phyloP scores from a whole-genome alignment of 805 yeast genomes.

The Sugiyamaella floridensis region DNA sequence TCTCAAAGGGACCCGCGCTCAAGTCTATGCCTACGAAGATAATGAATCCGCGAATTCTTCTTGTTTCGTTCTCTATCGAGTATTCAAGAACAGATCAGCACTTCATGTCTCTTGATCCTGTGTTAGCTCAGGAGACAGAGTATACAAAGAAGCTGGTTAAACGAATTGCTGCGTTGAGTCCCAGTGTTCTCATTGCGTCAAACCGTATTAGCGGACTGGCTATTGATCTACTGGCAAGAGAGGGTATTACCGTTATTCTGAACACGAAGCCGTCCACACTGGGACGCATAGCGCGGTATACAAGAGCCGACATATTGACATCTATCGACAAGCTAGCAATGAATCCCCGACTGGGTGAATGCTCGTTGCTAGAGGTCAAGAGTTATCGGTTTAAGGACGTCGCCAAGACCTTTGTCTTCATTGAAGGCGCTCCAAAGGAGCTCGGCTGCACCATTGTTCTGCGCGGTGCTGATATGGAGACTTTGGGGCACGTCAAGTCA shows the following conservation, averaged over 20 bases:
- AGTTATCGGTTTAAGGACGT: slow-evolving; percentile 49
- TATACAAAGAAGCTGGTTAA: slow-evolving; percentile 75
- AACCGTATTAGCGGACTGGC: slow-evolving; percentile 81
- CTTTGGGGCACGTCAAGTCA: slow-evolving; percentile 61
- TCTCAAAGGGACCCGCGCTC: slow-evolving; percentile 75
- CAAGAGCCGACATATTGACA: slow-evolving; percentile 77
- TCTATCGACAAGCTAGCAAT: slow-evolving; percentile 80
- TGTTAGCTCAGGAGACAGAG: slow-evolving; percentile 81
- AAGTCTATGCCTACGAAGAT: slow-evolving; percentile 67
- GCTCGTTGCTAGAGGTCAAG: slow-evolving; percentile 64
- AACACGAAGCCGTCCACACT: slow-evolving; percentile 77
- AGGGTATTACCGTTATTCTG: slow-evolving; percentile 74
- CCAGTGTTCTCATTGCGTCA: slow-evolving; percentile 72
- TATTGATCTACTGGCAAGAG: slow-evolving; percentile 56
- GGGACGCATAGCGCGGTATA: slow-evolving; percentile 66
- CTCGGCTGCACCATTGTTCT: slow-evolving; percentile 80
- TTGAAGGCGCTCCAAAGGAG: slow-evolving; percentile 66
- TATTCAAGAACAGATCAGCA: slow-evolving; percentile 63
- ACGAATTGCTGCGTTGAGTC: slow-evolving; percentile 66
- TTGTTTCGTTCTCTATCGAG: slow-evolving; percentile 85
- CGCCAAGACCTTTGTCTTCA: slow-evolving; percentile 63
- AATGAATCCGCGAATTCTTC: slow-evolving; percentile 63
- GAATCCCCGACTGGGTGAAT: slow-evolving; percentile 64
- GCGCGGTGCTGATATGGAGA: slow-evolving; percentile 67
- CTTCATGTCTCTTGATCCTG: slow-evolving; percentile 74